Conservation (phyloP, 805 yeast species). For the Ogataea nitratoaversa region DNA sequence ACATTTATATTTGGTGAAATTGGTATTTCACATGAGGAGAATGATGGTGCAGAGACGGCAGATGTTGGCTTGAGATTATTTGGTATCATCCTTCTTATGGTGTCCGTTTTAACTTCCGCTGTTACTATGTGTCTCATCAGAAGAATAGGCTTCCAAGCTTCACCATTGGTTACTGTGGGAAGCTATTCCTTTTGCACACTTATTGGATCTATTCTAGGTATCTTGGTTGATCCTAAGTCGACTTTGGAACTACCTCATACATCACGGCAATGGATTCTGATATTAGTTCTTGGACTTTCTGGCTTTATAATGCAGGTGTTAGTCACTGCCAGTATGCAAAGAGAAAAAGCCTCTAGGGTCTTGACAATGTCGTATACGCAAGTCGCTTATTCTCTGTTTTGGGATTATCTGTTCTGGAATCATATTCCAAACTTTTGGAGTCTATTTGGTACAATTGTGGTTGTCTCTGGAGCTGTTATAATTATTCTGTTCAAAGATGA, state of each 20-base stretch:
- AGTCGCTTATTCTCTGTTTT: constrained; percentile 64
- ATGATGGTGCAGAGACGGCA: constrained; percentile 14
- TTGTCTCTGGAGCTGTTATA: constrained; percentile 62
- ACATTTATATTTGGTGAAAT: constrained; percentile 50
- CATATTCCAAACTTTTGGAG: constrained; percentile 67
- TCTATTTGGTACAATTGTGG: constrained; percentile 57
- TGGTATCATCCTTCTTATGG: constrained; percentile 54
- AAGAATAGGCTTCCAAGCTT: constrained; percentile 65
- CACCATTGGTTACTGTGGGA: constrained; percentile 68
- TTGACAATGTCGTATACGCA: constrained; percentile 65
- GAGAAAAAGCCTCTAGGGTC: constrained; percentile 69
- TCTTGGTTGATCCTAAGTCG: constrained; percentile 49
- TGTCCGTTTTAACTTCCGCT: constrained; percentile 63
- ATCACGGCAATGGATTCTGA: constrained; percentile 54
- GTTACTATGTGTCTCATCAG: constrained; percentile 60
- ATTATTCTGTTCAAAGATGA: neutral
- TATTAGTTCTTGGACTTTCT: constrained; percentile 54
- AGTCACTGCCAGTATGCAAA: constrained; percentile 70
- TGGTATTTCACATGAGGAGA: constrained; percentile 3
- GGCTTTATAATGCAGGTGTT: constrained; percentile 76
- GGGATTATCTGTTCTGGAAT: constrained; percentile 66
- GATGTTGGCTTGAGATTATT: constrained; percentile 35
- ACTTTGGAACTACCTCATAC: constrained; percentile 53
- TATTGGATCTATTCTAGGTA: constrained; percentile 45
- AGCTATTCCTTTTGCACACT: constrained; percentile 60